These are phyloP conservation scores for Penicillium mononematosum DNA, from an alignment of 495 filamentous ascomycete genomes.

Conservation along the genomic window DNA sequence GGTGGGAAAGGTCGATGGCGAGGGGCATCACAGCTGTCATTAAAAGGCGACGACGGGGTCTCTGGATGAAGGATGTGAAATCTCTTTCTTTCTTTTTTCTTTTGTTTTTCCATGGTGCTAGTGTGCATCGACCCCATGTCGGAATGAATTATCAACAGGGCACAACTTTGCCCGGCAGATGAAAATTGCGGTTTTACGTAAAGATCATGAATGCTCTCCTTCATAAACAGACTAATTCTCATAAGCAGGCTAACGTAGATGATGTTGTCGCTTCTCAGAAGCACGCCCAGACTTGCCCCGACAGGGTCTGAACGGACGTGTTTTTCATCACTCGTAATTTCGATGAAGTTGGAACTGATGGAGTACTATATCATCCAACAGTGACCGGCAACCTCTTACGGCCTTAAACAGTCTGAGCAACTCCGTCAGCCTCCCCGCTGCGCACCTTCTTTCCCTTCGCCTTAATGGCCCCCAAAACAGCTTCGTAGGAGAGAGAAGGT, in stretches of 20 bases:
- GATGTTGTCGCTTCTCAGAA: background rate
- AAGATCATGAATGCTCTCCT: background rate
- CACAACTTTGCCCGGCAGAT: background rate
- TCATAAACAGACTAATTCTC: background rate
- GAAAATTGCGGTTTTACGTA: background rate
- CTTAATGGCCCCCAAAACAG: background rate
- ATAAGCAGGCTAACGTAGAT: background rate
- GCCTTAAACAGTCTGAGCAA: background rate
- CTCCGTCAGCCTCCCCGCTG: background rate
- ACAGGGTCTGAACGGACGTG: background rate
- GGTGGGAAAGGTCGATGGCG: background rate
- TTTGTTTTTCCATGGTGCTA: background rate
- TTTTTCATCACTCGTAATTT: background rate
- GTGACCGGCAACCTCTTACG: background rate
- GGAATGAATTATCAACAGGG: background rate
- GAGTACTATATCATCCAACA: background rate
- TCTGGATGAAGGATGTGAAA: background rate
- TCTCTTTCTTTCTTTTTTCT: background rate
- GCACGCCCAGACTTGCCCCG: background rate
- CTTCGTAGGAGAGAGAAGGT: background rate
- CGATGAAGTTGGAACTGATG: background rate
- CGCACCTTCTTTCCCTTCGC: background rate
- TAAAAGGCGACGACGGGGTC: background rate
- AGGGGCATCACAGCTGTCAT: slow-evolving; percentile 1
- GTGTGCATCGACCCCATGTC: background rate